A percentile compares a stretch with the other conserved stretches of the same genome.
These are phyloP conservation scores for Aurifilum marmelostoma DNA, from an alignment of 2,329 filamentous ascomycete species.

Conservation along the genomic window DNA sequence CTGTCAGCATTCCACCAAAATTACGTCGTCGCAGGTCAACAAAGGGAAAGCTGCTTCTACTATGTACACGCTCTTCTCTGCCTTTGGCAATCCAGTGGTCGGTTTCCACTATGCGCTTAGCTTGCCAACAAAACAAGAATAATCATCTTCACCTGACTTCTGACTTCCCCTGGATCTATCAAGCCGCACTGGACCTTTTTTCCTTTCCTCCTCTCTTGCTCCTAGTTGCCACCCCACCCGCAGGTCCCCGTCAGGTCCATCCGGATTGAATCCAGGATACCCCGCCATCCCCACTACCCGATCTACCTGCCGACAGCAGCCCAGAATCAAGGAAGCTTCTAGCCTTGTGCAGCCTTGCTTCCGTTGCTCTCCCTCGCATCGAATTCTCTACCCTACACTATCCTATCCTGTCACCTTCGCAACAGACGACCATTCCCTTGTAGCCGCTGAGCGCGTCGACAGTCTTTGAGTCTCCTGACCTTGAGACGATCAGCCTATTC, in stretches of 20 bases:
- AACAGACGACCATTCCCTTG: too few species aligned
- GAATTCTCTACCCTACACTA: too few species aligned
- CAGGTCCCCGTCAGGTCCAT: background rate
- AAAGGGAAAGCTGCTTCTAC: background rate
- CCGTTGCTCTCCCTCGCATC: background rate
- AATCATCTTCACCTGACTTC: background rate
- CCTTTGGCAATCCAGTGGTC: background rate
- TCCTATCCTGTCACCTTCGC: background rate
- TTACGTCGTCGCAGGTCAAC: constrained; percentile 13
- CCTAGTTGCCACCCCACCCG: background rate
- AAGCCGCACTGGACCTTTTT: background rate
- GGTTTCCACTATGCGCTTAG: background rate
- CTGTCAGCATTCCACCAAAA: constrained; percentile 10
- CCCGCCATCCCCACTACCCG: constrained; percentile 1
- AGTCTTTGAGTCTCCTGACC: background rate
- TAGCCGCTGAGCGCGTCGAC: background rate
- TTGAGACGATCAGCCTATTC: background rate
- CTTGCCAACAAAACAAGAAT: background rate
- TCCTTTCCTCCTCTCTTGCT: background rate
- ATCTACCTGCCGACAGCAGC: background rate
- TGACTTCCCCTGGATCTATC: background rate
- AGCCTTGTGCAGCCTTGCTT: background rate
- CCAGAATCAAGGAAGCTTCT: constrained; percentile 3
- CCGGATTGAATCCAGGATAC: background rate
- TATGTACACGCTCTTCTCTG: background rate